Conservation (phyloP, 352 stramenopile genomes). For the Globisporangium sylvaticum region DNA sequence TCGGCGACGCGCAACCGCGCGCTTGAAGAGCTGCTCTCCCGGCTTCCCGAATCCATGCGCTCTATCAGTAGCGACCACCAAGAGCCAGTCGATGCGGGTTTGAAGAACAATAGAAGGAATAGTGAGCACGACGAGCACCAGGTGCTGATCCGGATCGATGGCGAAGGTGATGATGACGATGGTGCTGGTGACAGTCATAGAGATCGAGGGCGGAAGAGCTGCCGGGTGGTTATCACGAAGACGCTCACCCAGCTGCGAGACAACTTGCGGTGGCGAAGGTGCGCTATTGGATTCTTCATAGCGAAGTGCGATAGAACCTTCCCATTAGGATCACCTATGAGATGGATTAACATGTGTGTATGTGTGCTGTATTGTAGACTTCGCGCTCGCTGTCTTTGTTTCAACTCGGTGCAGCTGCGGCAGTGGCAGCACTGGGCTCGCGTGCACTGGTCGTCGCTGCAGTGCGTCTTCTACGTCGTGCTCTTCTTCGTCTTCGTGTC, state of each 20-base stretch:
- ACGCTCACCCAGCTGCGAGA: background rate
- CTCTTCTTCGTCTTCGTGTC: conserved; percentile 60
- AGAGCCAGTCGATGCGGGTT: background rate
- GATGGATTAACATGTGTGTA: background rate
- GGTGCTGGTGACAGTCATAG: background rate
- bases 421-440: conserved; percentile 53
- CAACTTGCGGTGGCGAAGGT: background rate
- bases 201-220: background rate
- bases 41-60: conserved; percentile 7
- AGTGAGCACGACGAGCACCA: conserved; percentile 10
- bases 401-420: conserved; percentile 3
- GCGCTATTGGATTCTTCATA: background rate
- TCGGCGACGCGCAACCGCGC: conserved; percentile 50
- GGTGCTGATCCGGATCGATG: conserved; percentile 19
- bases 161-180: background rate
- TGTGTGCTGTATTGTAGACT: background rate
- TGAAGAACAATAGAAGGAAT: background rate
- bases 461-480: conserved; percentile 59
- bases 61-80: background rate
- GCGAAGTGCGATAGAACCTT: background rate
- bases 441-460: conserved; percentile 48
- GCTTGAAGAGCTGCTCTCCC: conserved; percentile 34
- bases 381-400: background rate
- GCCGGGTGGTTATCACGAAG: background rate
- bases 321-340: background rate